phyloP scores from a whole-genome alignment of 2,329 filamentous ascomycete genomes.

The Lanzia echinophila region DNA sequence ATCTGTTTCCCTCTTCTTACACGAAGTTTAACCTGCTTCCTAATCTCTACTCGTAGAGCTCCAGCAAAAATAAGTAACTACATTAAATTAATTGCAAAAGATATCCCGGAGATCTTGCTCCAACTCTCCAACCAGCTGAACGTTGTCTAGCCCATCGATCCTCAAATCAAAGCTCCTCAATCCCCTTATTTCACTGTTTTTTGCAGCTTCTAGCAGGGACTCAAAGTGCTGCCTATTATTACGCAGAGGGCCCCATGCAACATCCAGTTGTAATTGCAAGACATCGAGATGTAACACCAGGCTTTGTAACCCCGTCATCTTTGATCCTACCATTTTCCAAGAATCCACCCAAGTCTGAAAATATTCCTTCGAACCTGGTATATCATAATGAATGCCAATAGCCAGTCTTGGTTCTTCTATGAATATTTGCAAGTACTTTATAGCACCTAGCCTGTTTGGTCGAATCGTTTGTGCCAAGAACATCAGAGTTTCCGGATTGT shows the following conservation, averaged over 20 bases:
- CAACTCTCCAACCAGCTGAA: background rate
- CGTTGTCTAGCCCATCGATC: background rate
- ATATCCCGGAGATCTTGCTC: background rate
- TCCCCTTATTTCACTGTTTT: conserved; percentile 1
- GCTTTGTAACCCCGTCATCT: background rate
- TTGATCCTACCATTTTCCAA: background rate
- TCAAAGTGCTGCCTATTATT: too few species aligned
- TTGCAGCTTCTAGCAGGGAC: background rate
- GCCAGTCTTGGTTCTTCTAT: background rate
- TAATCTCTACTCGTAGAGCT: too few species aligned
- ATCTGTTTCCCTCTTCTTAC: too few species aligned
- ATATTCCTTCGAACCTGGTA: background rate
- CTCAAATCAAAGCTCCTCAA: background rate
- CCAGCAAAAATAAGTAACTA: too few species aligned
- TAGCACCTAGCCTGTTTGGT: background rate
- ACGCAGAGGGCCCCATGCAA: background rate
- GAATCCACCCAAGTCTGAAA: background rate
- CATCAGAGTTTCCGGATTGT: background rate
- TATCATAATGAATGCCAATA: background rate
- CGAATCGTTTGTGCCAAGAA: background rate
- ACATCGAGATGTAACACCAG: background rate
- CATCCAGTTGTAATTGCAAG: too few species aligned
- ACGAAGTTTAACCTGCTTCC: too few species aligned
- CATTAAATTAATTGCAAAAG: too few species aligned
- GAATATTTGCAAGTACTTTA: conserved; percentile 1